A percentile compares a stretch with the other conserved stretches of the same genome.
phyloP scores from a whole-genome alignment of 768 basidiomycete genomes.

The Lactarius indigo region DNA sequence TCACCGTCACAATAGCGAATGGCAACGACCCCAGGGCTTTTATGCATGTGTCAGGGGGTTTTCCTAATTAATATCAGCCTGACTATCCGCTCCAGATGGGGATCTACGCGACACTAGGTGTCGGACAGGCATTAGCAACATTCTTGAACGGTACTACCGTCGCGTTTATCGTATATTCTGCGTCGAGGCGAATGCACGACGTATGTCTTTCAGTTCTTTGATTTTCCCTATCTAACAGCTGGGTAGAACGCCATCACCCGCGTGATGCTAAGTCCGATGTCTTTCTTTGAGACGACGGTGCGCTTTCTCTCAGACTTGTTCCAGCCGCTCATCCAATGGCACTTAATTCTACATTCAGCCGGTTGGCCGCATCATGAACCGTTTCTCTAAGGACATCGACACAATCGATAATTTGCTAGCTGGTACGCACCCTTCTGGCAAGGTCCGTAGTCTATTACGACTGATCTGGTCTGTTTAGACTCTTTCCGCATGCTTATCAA shows the following conservation, averaged over 20 bases:
- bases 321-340: slow-evolving; percentile 15
- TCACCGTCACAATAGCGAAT: slow-evolving; percentile 41
- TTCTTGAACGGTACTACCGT: slow-evolving; percentile 67
- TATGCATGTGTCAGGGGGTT: slow-evolving; percentile 51
- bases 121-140: slow-evolving; percentile 61
- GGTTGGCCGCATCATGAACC: slow-evolving; percentile 84
- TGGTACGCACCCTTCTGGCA: slow-evolving; percentile 33
- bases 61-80: background rate
- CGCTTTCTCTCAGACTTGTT: slow-evolving; percentile 22
- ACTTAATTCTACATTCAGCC: slow-evolving; percentile 44
- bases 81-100: slow-evolving; percentile 56
- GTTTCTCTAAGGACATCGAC: slow-evolving; percentile 85
- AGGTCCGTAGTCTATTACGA: slow-evolving; percentile 5
- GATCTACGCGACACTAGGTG: slow-evolving; percentile 71
- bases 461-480: slow-evolving; percentile 37
- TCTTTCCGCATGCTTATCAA: slow-evolving; percentile 67
- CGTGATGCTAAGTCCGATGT: slow-evolving; percentile 83
- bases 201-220: slow-evolving; percentile 32
- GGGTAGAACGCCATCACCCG: slow-evolving; percentile 56
- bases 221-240: background rate
- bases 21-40: slow-evolving; percentile 57
- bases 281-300: slow-evolving; percentile 85
- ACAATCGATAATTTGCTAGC: slow-evolving; percentile 74
- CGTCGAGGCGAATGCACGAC: slow-evolving; percentile 65
- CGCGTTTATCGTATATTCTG: slow-evolving; percentile 70